phyloP scores from a whole-genome alignment of 805 yeast genomes.

The Candida sakaeoensis region DNA sequence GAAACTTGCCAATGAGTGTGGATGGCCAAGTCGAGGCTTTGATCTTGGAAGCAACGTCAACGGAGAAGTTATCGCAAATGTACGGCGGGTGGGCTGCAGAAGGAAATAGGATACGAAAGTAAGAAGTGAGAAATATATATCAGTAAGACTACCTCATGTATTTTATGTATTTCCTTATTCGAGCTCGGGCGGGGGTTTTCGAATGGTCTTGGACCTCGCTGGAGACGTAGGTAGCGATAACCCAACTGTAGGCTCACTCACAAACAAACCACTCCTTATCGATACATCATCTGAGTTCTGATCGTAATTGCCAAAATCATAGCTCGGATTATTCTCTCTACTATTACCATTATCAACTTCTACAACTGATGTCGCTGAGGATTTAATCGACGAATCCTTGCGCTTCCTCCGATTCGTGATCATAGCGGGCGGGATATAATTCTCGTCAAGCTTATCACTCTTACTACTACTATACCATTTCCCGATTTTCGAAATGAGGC shows the following conservation, averaged over 20 bases:
- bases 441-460: conserved; percentile 31
- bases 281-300: conserved; percentile 3
- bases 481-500: conserved; percentile 44
- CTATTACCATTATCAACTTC: too few relatives aligned
- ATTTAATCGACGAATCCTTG: conserved; percentile 7
- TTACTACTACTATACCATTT: conserved; percentile 64
- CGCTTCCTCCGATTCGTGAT: conserved; percentile 51
- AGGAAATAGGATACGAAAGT: too few relatives aligned
- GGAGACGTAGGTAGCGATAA: conserved; percentile 7
- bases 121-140: too few relatives aligned
- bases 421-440: conserved; percentile 60
- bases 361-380: not conserved
- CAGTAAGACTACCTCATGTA: not conserved
- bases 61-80: conserved; percentile 74
- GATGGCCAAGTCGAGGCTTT: conserved; percentile 90
- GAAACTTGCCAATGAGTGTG: conserved; percentile 87
- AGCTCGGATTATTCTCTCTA: too few relatives aligned
- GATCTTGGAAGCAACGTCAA: conserved; percentile 75
- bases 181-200: conserved; percentile 9
- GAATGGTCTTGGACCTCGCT: not conserved
- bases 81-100: conserved; percentile 96
- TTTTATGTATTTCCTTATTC: not conserved
- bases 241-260: conserved; percentile 10
- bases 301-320: conserved; percentile 18
- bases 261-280: conserved; percentile 8